Base-by-base conservation (phyloP, 768 basidiomycete species). In the Peribolospora baueri region DNA sequence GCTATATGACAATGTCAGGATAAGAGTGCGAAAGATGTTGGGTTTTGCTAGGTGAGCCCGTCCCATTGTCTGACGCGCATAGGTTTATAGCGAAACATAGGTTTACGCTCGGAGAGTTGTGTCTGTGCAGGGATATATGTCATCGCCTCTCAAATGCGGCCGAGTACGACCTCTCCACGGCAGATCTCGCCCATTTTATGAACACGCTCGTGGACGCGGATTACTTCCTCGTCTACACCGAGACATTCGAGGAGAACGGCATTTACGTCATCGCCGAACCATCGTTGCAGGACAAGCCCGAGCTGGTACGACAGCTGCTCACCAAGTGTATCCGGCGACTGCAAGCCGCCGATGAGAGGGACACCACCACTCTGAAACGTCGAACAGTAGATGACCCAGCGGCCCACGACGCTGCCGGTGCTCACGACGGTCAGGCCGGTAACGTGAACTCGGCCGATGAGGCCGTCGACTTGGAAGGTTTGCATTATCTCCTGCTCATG, bases 201-300 rank as follows among this genome's bases (percentile, higher is more conserved):
- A 71, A 77, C 36, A 72, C 75, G 8, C 73, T 98, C 6, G 78
- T 83, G 25, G 76, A 80, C 41, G 80, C 85, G 5, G 86, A 84
- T 59, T 90, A 97, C 66, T 81, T 88, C 68, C 77, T 98, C 56
- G 84, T 98, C 48, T 91, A 93, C 67, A 93, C 91, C 2, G 76
- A 80, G 57, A 68, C 70, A 6, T 81, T 82, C 65, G 87, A 91
- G 67, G 79, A 81, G 61, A 81, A 91, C n/a, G 87, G 86, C 4
- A 77, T 81, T 8, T 98, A 95, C 65, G 78, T 97, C 58, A 72
- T 98, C 54, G 91, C 84, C 6, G 79, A 84, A 11, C 75, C 72
- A 4, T 75, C 76, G 4, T 74, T 97, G 8, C 79, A 76, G 61
- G 79, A 84, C 51, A 77, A 79, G 9, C 79, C 82, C 0, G 80